Evolutionary conservation across 2,329 filamentous ascomycete species (phyloP), one percentile per base, ranked within the genome.

Genomic region (Fusarium oxysporum): DNA sequence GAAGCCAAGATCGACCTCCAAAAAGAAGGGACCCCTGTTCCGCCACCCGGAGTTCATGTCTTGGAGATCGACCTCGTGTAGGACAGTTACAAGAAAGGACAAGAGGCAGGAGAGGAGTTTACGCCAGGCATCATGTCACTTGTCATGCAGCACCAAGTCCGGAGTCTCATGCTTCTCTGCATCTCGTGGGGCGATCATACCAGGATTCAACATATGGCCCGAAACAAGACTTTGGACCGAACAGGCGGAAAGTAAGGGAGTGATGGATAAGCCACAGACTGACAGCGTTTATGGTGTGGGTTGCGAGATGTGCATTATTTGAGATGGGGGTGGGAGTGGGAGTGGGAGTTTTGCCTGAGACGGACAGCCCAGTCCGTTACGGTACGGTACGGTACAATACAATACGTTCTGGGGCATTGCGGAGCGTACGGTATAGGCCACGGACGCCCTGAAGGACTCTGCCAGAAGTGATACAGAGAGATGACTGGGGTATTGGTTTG

Each of bases 301-400:
- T 65, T 69, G 64, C 60, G 51, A 73, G 65, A 71, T 69, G 62
- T 69, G 44, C 64, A 53, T 64, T 30, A 53, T 66, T 69, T 21
- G 33, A 63, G 53, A 71, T 37, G 32, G 23, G 37, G 25, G 40
- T n/a, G 47, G 54, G 65, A 62, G 56, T 37, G 47, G 41, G 43
- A 33, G 64, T 32, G 41, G 28, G 37, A 33, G 51, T 25, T 37
- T 51, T 35, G 68, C 50, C 47, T 35, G 30, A 23, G 48, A 51
- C 30, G 28, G 57, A 44, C 57, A 51, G 38, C 12, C 44, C 56
- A 43, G 33, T 32, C 25, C 38, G 23, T 38, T 32, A 59, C n/a
- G 28, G 48, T 37, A 25, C 23, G 23, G 23, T 25, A 65, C 59
- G 30, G 47, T 35, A 63, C 48, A 48, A 48, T 21, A 54, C 33